These are phyloP conservation scores for Wickerhamiella australiensis DNA, from an alignment of 805 yeast genomes.

Conservation along the genomic window DNA sequence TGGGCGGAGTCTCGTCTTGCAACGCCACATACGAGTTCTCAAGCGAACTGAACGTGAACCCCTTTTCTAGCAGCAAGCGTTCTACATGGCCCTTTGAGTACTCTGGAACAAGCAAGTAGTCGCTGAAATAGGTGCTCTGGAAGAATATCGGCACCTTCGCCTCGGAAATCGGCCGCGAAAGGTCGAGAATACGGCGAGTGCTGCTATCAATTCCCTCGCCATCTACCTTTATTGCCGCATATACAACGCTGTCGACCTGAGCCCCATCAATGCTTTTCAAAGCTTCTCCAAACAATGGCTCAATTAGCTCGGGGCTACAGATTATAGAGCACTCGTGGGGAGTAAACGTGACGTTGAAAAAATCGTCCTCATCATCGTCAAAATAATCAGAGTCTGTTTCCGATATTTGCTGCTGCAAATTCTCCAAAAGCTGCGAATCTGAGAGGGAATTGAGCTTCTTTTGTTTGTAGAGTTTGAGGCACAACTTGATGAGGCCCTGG, in stretches of 20 bases:
- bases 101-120: conserved; percentile 48
- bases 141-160: conserved; percentile 49
- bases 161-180: conserved; percentile 47
- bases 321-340: conserved; percentile 53
- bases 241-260: conserved; percentile 28
- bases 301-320: conserved; percentile 34
- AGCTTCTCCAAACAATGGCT: conserved; percentile 32
- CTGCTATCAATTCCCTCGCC: conserved; percentile 47
- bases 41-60: conserved; percentile 36
- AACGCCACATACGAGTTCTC: conserved; percentile 34
- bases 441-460: background rate
- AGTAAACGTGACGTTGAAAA: conserved; percentile 51
- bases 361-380: conserved; percentile 28
- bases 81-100: conserved; percentile 36
- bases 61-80: conserved; percentile 33
- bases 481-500: conserved; percentile 38
- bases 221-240: conserved; percentile 45
- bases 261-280: conserved; percentile 23
- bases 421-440: conserved; percentile 12
- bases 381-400: conserved; percentile 9
- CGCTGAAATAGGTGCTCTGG: conserved; percentile 50
- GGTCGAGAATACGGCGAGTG: conserved; percentile 38
- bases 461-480: conserved; percentile 5
- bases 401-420: conserved; percentile 5
- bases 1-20: conserved; percentile 1